These are phyloP conservation scores for Pseudogymnoascus sp. DNA, from an alignment of 2,329 filamentous ascomycete species.

Conservation along the genomic window DNA sequence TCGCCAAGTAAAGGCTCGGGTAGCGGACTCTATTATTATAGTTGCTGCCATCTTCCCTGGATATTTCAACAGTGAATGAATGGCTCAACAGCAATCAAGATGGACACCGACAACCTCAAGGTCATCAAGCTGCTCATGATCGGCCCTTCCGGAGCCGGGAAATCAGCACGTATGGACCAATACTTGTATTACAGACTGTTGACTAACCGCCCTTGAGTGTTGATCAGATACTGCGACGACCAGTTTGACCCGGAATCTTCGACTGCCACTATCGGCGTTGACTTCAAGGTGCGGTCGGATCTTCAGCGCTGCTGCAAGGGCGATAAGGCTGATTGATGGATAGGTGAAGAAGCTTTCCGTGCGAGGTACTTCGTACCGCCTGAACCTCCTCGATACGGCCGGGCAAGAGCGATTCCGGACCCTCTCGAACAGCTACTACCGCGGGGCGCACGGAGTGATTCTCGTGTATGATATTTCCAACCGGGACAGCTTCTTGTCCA, in stretches of 20 bases:
- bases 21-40: background rate
- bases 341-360: conserved; percentile 48
- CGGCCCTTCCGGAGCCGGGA: conserved; percentile 49
- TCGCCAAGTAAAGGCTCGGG: conserved; percentile 5
- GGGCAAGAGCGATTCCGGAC: conserved; percentile 95
- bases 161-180: conserved; percentile 42
- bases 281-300: conserved; percentile 41
- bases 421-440: conserved; percentile 90
- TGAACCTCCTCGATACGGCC: conserved; percentile 69
- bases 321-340: background rate
- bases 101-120: conserved; percentile 42
- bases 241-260: conserved; percentile 49
- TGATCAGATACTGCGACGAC: conserved; percentile 50
- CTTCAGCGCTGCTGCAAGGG: background rate
- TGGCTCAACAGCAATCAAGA: conserved; percentile 19
- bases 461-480: conserved; percentile 87
- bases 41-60: background rate
- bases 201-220: conserved; percentile 31
- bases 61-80: conserved; percentile 13
- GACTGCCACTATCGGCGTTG: conserved; percentile 50
- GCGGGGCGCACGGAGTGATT: conserved; percentile 90
- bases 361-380: conserved; percentile 43
- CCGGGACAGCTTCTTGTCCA: conserved; percentile 42
- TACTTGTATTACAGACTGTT: conserved; percentile 9
- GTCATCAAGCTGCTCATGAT: conserved; percentile 49